These are phyloP conservation scores for Mycena amicta DNA, from an alignment of 768 basidiomycete genomes.

Conservation along the genomic window DNA sequence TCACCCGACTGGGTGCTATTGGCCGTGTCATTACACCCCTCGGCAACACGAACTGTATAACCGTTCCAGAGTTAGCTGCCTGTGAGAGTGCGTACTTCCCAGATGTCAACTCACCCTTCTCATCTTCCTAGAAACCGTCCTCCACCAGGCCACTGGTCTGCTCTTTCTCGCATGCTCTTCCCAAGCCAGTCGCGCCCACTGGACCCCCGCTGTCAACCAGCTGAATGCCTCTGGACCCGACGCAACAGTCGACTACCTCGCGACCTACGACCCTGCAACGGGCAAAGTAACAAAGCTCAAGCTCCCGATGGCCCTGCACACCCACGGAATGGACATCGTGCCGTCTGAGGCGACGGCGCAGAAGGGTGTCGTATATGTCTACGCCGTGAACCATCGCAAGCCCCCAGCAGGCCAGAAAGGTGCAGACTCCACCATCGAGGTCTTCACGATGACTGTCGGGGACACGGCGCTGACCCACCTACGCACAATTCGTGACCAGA, in stretches of 20 bases:
- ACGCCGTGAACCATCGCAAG: conserved; percentile 71
- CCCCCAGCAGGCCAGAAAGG: conserved; percentile 51
- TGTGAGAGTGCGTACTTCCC: conserved; percentile 63
- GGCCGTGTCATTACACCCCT: conserved; percentile 47
- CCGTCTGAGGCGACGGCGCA: conserved; percentile 38
- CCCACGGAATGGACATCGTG: conserved; percentile 74
- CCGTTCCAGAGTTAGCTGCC: conserved; percentile 56
- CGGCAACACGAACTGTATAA: conserved; percentile 52
- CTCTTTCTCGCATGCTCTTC: conserved; percentile 69
- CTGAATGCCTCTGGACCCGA: conserved; percentile 40
- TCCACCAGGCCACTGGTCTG: conserved; percentile 59
- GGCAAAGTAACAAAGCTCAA: conserved; percentile 47
- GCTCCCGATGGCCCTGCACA: conserved; percentile 46
- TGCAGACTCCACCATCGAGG: conserved; percentile 73
- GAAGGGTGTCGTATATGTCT: conserved; percentile 58
- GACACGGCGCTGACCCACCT: conserved; percentile 51
- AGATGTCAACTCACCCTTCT: not conserved
- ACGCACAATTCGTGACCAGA: conserved; percentile 56
- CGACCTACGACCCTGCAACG: conserved; percentile 56
- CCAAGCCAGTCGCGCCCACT: conserved; percentile 46
- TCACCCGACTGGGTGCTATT: conserved; percentile 45
- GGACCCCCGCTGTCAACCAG: conserved; percentile 49
- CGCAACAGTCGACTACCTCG: conserved; percentile 55
- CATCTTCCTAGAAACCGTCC: conserved; percentile 48
- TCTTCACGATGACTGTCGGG: conserved; percentile 59